A percentile compares a stretch with the other conserved stretches of the same genome.
phyloP scores from a whole-genome alignment of 257 asterid species.

The Ilex asprella region DNA sequence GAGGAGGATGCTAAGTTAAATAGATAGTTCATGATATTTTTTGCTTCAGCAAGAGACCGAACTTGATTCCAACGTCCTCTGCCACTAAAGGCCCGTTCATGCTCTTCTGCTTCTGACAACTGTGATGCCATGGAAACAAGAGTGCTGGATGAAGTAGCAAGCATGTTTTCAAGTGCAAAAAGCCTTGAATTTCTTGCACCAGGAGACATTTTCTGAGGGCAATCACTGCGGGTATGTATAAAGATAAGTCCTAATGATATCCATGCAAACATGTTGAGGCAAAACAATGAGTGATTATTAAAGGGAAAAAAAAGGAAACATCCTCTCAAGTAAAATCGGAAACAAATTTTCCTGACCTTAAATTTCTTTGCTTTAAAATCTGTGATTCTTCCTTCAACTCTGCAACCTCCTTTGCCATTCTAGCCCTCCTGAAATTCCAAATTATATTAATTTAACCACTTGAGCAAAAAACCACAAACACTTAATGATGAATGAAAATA shows the following conservation, averaged over 20 bases:
- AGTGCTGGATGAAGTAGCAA: slow-evolving; percentile 81
- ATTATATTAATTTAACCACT: neutral
- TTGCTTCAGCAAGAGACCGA: slow-evolving; percentile 82
- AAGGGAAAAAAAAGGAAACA: neutral
- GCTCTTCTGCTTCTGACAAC: slow-evolving; percentile 95
- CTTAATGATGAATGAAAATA: too few species aligned
- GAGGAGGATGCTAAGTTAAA: slow-evolving; percentile 74
- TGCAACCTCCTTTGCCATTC: slow-evolving; percentile 84
- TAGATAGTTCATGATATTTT: slow-evolving; percentile 75
- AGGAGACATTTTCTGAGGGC: slow-evolving; percentile 73
- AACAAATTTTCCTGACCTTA: slow-evolving; percentile 43
- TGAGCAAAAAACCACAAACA: too few species aligned
- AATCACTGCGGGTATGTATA: slow-evolving; percentile 34
- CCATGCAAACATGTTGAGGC: too few species aligned
- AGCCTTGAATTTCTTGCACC: slow-evolving; percentile 94
- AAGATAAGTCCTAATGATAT: neutral
- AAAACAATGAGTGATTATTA: too few species aligned
- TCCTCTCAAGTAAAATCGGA: slow-evolving; percentile 5
- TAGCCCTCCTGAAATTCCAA: slow-evolving; percentile 58
- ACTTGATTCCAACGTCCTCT: slow-evolving; percentile 96
- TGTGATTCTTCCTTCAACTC: slow-evolving; percentile 75
- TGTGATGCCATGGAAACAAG: slow-evolving; percentile 97
- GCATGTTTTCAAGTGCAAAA: slow-evolving; percentile 90
- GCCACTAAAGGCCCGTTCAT: slow-evolving; percentile 89
- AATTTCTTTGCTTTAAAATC: slow-evolving; percentile 41